Base-by-base conservation (phyloP, 257 asterid genomes). In the Capsicum baccatum region DNA sequence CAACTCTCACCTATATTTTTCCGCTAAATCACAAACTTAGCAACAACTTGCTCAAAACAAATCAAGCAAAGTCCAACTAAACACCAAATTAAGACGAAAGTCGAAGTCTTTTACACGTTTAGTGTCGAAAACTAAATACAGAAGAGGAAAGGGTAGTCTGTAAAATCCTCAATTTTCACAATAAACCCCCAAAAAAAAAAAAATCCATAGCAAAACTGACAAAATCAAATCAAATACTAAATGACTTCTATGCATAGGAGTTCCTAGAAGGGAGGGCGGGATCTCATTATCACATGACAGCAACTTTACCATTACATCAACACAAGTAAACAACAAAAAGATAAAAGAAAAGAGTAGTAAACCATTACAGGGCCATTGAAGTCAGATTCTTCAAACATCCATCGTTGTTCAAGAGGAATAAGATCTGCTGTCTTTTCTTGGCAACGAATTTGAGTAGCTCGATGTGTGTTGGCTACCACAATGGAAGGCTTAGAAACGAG, bases 301-400 rank as follows among this genome's bases (percentile, higher is more conserved):
- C 44, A 39, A 39, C 44, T 39, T 39, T 39, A 39, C 44, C 44
- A 2, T 39, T 39, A 2, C 0, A 2, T 39, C 42, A 39, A 39
- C 42, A 58, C 60, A 4, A 79, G 52, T 50, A 52, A 79, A 33
- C 7, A 10, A 13, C 62, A 78, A 54, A 33, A 26, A 78, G 11
- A 48, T 2, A 62, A 58, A 74, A 19, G 16, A 39, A 4, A 14
- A 2, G 54, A 81, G 54, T 9, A 73, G 42, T 42, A 83, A 79
- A 35, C 33, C 8, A 33, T 85, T 88, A 94, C 98, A 60, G 97
- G 97, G 79, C 99, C 99, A 58, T 86, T 73, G 74, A 94, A 68
- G 59, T 87, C 91, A 52, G 90, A 83, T 26, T 91, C 91, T 71
- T 94, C 98, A 78, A 95, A 95, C 98, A 95, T 94, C 97, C 97